Conservation (phyloP, 140 eudicot species). For the Senecio squalidus region DNA sequence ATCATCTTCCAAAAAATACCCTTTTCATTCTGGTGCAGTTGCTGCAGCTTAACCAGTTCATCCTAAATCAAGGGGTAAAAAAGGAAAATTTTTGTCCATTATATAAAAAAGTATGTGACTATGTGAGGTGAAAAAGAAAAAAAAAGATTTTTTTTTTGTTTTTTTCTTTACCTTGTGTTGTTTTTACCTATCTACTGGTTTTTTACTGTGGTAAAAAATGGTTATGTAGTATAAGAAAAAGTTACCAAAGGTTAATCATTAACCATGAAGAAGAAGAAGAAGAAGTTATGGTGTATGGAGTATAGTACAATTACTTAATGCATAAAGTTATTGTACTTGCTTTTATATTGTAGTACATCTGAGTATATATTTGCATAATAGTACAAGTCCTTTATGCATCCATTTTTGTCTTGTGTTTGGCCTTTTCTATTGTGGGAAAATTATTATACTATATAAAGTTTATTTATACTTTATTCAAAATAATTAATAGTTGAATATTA, state of each 20-base stretch:
- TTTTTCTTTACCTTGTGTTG: not conserved
- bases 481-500: no score
- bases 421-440: not conserved
- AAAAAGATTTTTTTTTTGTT: conserved; percentile 2
- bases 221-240: conserved; percentile 14
- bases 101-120: conserved; percentile 6
- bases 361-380: conserved; percentile 24
- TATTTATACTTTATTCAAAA: not conserved
- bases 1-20: conserved; percentile 31
- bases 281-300: conserved; percentile 13
- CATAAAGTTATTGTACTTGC: conserved; percentile 26
- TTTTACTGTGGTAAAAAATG: conserved; percentile 30
- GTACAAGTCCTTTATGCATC: conserved; percentile 19
- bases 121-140: conserved; percentile 15
- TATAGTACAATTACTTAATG: conserved; percentile 25
- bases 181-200: conserved; percentile 11
- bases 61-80: conserved; percentile 15
- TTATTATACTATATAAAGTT: not conserved
- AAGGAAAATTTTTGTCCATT: conserved; percentile 18
- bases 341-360: conserved; percentile 24
- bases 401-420: conserved; percentile 23
- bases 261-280: conserved; percentile 16
- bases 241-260: conserved; percentile 5
- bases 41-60: conserved; percentile 50
- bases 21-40: conserved; percentile 50